Percentiles rank a stretch among this genome's conserved stretches.
Evolutionary conservation across 2,329 filamentous ascomycete species (phyloP).

Genomic region (Aureobasidium sp.): DNA sequence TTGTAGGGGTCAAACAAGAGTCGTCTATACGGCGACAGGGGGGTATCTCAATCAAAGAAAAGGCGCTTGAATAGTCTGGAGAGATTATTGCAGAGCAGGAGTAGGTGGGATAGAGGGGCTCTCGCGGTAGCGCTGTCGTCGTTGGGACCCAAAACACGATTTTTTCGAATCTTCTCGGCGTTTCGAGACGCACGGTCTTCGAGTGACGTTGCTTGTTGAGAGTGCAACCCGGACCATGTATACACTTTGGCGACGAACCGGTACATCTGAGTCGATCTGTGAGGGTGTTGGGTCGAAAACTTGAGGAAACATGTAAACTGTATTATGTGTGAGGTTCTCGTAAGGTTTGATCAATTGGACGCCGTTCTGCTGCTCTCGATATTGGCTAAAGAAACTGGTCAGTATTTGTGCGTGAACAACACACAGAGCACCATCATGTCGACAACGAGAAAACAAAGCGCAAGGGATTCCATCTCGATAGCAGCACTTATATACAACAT

Average conservation of each 20-base stretch:
- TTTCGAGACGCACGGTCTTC: background rate
- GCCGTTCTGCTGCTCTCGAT: background rate
- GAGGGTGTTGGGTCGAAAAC: background rate
- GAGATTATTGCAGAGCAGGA: background rate
- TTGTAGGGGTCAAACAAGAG: slow-evolving; percentile 1
- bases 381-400: too few relatives aligned
- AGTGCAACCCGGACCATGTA: background rate
- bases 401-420: too few relatives aligned
- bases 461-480: background rate
- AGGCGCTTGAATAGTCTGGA: slow-evolving; percentile 12
- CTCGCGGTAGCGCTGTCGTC: slow-evolving; percentile 2
- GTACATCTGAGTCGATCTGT: background rate
- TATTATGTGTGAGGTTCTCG: background rate
- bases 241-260: background rate
- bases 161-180: slow-evolving; percentile 5
- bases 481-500: background rate
- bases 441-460: too few relatives aligned
- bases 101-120: slow-evolving; percentile 13
- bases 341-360: background rate
- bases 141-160: slow-evolving; percentile 8
- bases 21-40: slow-evolving; percentile 8
- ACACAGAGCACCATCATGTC: too few relatives aligned
- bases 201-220: background rate
- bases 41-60: slow-evolving; percentile 15
- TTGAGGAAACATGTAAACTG: background rate